These are phyloP conservation scores for Euphorbia tirucalli DNA, from an alignment of 345 rosid genomes.

Conservation along the genomic window DNA sequence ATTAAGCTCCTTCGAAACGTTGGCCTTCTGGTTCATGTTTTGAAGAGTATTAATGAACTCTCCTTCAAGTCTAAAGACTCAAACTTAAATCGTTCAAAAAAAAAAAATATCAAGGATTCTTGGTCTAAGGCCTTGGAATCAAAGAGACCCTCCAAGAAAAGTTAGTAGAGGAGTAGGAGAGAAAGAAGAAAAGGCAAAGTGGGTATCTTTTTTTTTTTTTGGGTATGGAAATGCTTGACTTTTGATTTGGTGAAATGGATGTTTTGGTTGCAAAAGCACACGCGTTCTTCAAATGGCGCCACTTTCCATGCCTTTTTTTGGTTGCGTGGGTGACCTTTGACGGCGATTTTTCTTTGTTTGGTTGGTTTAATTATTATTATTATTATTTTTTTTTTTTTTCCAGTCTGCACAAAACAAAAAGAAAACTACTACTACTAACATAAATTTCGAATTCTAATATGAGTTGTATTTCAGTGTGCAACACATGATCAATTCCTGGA, in stretches of 20 bases:
- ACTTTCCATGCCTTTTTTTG: not conserved
- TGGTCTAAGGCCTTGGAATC: conserved; percentile 17
- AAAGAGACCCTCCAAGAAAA: conserved; percentile 16
- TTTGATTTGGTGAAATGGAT: not conserved
- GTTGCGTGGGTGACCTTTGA: not conserved
- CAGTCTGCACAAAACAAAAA: no score
- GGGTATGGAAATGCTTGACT: not conserved
- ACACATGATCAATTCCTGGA: no score
- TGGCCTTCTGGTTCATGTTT: conserved; percentile 62
- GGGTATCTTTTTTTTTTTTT: conserved; percentile 13
- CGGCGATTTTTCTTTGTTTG: conserved; percentile 6
- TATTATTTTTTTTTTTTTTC: not conserved
- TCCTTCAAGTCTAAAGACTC: not conserved
- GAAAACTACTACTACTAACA: no score
- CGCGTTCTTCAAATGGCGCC: conserved; percentile 17
- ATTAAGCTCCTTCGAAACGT: conserved; percentile 58
- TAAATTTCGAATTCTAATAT: no score
- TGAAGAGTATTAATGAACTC: not conserved
- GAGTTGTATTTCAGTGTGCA: no score
- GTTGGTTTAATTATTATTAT: not conserved
- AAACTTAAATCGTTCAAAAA: not conserved
- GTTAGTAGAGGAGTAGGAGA: not conserved
- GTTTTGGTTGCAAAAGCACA: conserved; percentile 9
- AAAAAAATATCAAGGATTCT: no score
- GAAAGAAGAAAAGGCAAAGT: conserved; percentile 23